A percentile compares a stretch with the other conserved stretches of the same genome.
phyloP scores from a whole-genome alignment of 1,139 yeast genomes.

The Wickerhamiella infanticola region DNA sequence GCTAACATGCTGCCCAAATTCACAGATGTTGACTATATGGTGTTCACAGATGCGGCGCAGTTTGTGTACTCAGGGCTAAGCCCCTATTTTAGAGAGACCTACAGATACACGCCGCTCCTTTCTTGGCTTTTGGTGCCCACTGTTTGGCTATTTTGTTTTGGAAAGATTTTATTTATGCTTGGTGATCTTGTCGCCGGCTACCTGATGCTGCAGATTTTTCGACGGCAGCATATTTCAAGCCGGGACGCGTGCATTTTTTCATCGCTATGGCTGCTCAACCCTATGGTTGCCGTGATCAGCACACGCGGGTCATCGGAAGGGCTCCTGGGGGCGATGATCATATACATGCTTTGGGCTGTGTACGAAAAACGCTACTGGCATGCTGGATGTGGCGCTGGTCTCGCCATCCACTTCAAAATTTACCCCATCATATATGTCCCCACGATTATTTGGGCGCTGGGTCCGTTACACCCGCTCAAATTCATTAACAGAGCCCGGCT shows the following conservation, averaged over 20 bases:
- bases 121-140: conserved; percentile 75
- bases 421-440: conserved; percentile 80
- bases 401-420: conserved; percentile 77
- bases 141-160: conserved; percentile 42
- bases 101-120: conserved; percentile 79
- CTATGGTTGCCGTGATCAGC: conserved; percentile 87
- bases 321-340: conserved; percentile 60
- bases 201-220: conserved; percentile 37
- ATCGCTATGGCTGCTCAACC: conserved; percentile 69
- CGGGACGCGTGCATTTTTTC: conserved; percentile 30
- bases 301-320: conserved; percentile 94
- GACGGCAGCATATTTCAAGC: conserved; percentile 18
- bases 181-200: conserved; percentile 75
- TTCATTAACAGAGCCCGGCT: conserved; percentile 34
- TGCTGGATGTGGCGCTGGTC: conserved; percentile 54
- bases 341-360: conserved; percentile 37
- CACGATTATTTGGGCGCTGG: conserved; percentile 30
- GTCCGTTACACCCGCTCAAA: conserved; percentile 9
- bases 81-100: conserved; percentile 77
- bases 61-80: conserved; percentile 48
- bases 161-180: conserved; percentile 58
- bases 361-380: conserved; percentile 28
- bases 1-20: conserved; percentile 61
- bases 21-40: conserved; percentile 88
- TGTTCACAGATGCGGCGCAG: conserved; percentile 79